A percentile compares a stretch with the other conserved stretches of the same genome.
These are phyloP conservation scores for Plantago coronopus DNA, from an alignment of 305 asterid species.

Conservation along the genomic window DNA sequence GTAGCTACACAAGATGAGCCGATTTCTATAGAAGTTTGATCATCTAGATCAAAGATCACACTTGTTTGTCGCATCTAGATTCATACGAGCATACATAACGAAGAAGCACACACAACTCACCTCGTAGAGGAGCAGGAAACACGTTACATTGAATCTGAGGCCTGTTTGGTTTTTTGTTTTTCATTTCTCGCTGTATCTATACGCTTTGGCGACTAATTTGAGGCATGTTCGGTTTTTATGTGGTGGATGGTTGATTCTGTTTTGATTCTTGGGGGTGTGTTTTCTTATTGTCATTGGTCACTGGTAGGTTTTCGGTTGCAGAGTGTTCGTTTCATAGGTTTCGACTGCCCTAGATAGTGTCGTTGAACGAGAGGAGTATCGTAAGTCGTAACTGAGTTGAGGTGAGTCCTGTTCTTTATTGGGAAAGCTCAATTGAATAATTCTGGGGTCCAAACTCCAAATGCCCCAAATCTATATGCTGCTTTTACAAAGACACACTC, in stretches of 20 bases:
- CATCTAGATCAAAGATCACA: too few species aligned
- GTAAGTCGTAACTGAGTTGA: slow-evolving; percentile 44
- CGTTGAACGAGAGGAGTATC: slow-evolving; percentile 43
- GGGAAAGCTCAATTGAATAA: neutral
- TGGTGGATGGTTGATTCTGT: neutral
- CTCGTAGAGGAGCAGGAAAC: too few species aligned
- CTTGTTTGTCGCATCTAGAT: too few species aligned
- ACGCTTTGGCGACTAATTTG: too few species aligned
- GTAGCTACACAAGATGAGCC: too few species aligned
- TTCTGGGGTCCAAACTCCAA: neutral
- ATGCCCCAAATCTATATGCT: neutral
- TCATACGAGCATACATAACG: too few species aligned
- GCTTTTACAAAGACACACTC: neutral
- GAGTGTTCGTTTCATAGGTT: slow-evolving; percentile 77
- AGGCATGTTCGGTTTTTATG: neutral
- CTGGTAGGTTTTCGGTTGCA: slow-evolving; percentile 85
- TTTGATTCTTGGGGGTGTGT: neutral
- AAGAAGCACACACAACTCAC: too few species aligned
- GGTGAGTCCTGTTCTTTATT: slow-evolving; percentile 34
- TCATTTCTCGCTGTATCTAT: too few species aligned
- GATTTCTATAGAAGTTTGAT: too few species aligned
- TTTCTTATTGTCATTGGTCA: neutral
- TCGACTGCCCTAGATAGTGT: slow-evolving; percentile 52
- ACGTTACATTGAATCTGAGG: too few species aligned
- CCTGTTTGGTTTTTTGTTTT: neutral